Percentiles rank a stretch among this genome's conserved stretches.
Evolutionary conservation across 148 eudicot genomes (phyloP).

Genomic region (Chenopodium suecicum): DNA sequence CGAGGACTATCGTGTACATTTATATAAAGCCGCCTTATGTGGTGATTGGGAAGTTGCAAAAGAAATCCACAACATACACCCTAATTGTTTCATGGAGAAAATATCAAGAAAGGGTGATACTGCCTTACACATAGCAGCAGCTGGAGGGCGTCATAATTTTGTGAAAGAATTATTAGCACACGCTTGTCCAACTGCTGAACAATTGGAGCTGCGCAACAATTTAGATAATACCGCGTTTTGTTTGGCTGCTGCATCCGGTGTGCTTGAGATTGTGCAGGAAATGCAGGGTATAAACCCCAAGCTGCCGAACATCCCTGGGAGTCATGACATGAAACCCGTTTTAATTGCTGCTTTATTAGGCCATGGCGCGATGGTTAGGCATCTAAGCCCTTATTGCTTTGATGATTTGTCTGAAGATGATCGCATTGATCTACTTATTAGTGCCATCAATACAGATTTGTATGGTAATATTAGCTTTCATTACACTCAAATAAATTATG

Average conservation of each 20-base stretch:
- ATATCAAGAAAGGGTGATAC: slow-evolving; percentile 13
- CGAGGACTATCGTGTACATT: not conserved
- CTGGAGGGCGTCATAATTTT: not conserved
- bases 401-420: not conserved
- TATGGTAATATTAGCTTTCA: slow-evolving; percentile 5
- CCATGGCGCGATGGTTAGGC: not conserved
- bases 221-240: slow-evolving; percentile 12
- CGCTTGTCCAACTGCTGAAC: not conserved
- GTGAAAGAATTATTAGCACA: not conserved
- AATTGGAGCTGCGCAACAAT: not conserved
- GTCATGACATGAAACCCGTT: not conserved
- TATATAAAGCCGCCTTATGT: slow-evolving; percentile 8
- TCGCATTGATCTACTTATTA: not conserved
- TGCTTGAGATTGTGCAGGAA: not conserved
- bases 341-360: slow-evolving; percentile 17
- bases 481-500: not conserved
- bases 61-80: not conserved
- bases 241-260: slow-evolving; percentile 20
- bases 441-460: slow-evolving; percentile 2
- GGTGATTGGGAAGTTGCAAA: slow-evolving; percentile 5
- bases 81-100: not conserved
- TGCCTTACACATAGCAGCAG: slow-evolving; percentile 12
- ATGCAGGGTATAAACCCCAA: not conserved
- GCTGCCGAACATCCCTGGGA: not conserved
- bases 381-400: not conserved